Conservation (phyloP, 495 filamentous ascomycete species). For the Aspergillus carlsbadensis region DNA sequence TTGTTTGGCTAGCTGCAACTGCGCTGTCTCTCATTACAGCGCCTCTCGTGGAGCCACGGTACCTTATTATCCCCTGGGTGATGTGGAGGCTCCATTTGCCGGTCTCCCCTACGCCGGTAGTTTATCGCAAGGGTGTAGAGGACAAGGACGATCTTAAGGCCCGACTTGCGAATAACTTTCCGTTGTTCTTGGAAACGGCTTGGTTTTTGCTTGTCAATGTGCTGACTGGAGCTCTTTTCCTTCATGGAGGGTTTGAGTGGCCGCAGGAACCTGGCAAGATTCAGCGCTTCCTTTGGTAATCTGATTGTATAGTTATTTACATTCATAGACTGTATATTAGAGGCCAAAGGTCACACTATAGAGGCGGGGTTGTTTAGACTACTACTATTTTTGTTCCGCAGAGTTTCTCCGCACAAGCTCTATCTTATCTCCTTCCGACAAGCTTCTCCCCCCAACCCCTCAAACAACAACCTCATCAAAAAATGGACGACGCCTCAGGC, state of each 20-base stretch:
- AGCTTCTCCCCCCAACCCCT: neutral
- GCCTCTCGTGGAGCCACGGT: constrained; percentile 89
- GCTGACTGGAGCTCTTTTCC: constrained; percentile 76
- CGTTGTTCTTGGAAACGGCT: constrained; percentile 66
- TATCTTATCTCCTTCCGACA: constrained; percentile 3
- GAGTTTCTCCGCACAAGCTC: neutral
- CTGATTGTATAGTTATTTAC: constrained; percentile 8
- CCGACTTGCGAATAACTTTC: constrained; percentile 32
- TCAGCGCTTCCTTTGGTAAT: constrained; percentile 93
- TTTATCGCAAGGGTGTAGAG: constrained; percentile 23
- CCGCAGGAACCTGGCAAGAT: constrained; percentile 70
- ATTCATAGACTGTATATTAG: constrained; percentile 8
- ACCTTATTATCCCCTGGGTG: constrained; percentile 94
- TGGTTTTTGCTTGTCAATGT: constrained; percentile 77
- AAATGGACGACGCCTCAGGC: constrained; percentile 13
- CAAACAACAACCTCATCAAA: neutral
- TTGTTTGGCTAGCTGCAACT: constrained; percentile 72
- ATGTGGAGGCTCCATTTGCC: constrained; percentile 86
- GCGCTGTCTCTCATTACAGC: constrained; percentile 78
- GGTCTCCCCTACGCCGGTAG: constrained; percentile 33
- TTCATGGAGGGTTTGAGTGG: constrained; percentile 81
- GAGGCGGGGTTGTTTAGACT: too few species aligned
- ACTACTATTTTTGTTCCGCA: too few species aligned
- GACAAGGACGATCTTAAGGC: constrained; percentile 26
- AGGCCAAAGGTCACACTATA: neutral